These are phyloP conservation scores for Leccinum subtestaceum DNA, from an alignment of 768 basidiomycete genomes.

Conservation along the genomic window DNA sequence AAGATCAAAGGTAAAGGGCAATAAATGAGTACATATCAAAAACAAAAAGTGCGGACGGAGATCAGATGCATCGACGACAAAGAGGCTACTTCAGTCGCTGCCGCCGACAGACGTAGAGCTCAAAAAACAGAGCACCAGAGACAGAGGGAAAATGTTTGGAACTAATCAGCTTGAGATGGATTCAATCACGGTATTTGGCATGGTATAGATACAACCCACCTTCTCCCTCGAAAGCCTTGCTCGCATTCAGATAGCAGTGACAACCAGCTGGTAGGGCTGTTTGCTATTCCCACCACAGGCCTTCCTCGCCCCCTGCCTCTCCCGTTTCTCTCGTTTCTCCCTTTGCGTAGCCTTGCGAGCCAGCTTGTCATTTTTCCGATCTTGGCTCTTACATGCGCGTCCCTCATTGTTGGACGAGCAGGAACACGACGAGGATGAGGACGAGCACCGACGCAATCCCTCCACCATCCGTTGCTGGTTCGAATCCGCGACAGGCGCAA, in stretches of 20 bases:
- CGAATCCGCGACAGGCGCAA: conserved; percentile 20
- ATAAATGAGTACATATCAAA: too few relatives aligned
- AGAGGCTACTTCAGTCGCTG: too few relatives aligned
- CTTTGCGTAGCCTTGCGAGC: background rate
- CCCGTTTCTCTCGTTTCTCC: background rate
- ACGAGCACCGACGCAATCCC: conserved; percentile 9
- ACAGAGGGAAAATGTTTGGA: too few relatives aligned
- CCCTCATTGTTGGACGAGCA: background rate
- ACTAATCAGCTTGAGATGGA: too few relatives aligned
- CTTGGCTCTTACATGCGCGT: background rate
- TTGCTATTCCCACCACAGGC: conserved; percentile 11
- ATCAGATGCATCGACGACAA: too few relatives aligned
- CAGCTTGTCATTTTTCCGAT: background rate
- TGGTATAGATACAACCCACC: too few relatives aligned
- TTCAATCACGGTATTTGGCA: too few relatives aligned
- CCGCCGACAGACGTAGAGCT: too few relatives aligned
- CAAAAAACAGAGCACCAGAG: too few relatives aligned
- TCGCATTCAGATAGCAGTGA: conserved; percentile 5
- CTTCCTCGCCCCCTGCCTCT: conserved; percentile 8
- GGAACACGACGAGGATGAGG: background rate
- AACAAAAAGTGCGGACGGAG: too few relatives aligned
- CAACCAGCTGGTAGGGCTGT: conserved; percentile 22
- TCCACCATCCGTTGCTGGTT: conserved; percentile 20
- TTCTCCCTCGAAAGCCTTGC: background rate
- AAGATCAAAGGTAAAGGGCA: too few relatives aligned